These are phyloP conservation scores for Carpinus fangiana DNA, from an alignment of 306 rosid genomes.

Conservation along the genomic window DNA sequence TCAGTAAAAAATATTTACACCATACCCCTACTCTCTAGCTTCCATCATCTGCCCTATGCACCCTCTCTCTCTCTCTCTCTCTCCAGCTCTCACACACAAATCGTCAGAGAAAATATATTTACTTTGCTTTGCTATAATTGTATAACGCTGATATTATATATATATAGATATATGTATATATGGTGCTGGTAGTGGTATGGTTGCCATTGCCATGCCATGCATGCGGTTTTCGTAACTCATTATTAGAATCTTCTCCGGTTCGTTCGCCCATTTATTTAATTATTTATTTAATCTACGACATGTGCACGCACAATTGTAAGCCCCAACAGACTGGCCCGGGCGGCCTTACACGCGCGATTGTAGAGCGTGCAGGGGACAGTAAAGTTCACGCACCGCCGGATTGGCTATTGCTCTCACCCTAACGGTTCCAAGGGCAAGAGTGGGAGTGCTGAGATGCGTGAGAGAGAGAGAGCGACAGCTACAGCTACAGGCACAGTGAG, in stretches of 20 bases:
- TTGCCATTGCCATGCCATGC: slow-evolving; percentile 7
- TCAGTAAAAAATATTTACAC: neutral
- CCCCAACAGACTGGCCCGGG: too few relatives aligned
- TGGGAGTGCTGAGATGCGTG: slow-evolving; percentile 7
- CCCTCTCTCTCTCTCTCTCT: too few relatives aligned
- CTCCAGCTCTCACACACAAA: neutral
- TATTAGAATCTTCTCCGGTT: too few relatives aligned
- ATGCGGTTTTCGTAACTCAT: slow-evolving; percentile 14
- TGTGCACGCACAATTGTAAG: neutral
- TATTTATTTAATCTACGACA: neutral
- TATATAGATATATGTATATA: too few relatives aligned
- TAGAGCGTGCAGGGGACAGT: neutral
- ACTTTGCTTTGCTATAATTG: neutral
- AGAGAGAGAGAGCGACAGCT: neutral
- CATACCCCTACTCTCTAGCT: neutral
- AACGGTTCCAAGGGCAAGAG: too few relatives aligned
- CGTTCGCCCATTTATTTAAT: neutral
- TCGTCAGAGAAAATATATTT: slow-evolving; percentile 1
- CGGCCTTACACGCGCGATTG: neutral
- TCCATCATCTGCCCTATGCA: neutral
- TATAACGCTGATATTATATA: too few relatives aligned
- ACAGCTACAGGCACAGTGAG: neutral
- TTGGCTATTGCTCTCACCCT: neutral
- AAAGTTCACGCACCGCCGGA: neutral
- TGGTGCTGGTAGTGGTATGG: too few relatives aligned